Conservation (phyloP, 106 monocot species). For the Allium fistulosum region DNA sequence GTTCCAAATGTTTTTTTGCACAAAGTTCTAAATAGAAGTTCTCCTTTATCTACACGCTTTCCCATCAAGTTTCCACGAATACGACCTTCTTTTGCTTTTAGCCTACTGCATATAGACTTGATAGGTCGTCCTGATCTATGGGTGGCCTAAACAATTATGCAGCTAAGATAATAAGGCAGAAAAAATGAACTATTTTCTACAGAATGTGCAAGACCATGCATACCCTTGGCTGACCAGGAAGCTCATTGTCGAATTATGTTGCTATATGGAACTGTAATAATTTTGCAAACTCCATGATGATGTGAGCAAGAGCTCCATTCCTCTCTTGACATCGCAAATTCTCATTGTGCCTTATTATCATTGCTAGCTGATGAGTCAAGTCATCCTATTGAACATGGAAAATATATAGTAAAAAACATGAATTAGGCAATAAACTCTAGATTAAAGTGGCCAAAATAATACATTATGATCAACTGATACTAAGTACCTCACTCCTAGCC, state of each 20-base stretch:
- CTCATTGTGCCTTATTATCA: constrained; percentile 96
- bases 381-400: constrained; percentile 22
- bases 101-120: constrained; percentile 92
- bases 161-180: neutral
- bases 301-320: constrained; percentile 98
- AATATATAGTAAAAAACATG: no score
- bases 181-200: no score
- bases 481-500: constrained; percentile 78
- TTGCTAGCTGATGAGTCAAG: constrained; percentile 89
- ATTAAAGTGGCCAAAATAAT: no score
- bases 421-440: no score
- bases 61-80: no score
- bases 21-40: no score
- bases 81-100: no score
- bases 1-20: constrained; percentile 95
- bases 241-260: constrained; percentile 98
- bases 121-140: constrained; percentile 87
- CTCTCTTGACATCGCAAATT: constrained; percentile 86
- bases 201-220: neutral
- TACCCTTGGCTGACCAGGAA: constrained; percentile 99
- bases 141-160: constrained; percentile 46
- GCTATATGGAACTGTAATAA: constrained; percentile 85
- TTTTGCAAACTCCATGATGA: constrained; percentile 96
- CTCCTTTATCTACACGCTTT: no score
- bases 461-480: no score